Base-by-base conservation (phyloP, 1,139 yeast genomes). In the Kurtzmaniella quercitrusa region DNA sequence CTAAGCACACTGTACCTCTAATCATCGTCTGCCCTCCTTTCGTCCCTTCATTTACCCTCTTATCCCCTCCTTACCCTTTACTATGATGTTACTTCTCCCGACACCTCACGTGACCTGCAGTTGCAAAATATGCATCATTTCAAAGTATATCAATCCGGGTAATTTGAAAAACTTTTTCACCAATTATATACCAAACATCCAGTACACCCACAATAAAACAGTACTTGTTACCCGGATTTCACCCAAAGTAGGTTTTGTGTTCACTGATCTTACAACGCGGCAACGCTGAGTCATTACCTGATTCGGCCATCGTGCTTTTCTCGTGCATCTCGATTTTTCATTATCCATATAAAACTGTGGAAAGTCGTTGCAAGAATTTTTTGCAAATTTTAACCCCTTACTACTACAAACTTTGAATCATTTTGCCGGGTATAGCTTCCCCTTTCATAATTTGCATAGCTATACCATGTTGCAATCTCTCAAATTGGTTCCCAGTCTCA, bases 271-370 rank as follows among this genome's bases (percentile, higher is more conserved):
- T 34, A 41, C 43, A 40, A 37, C 46, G 46, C 46, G 46, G 41
- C 41, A 40, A 34, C 46, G 27, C 46, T 43, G 46, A 43, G 38
- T 43, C 46, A 43, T 41, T 43, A 29, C 46, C 46, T 41, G 43
- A 41, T 43, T 43, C 42, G 46, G 46, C 41, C 44, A 36, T 36
- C 27, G 23, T 10, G 15, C 38, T 19, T 36, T 19, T 19, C 19
- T 15, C 15, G 16, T 19, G 16, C 25, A 14, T 21, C 25, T 11
- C 38, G 27, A 36, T 19, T 31, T 31, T 31, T 31, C 36, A 31
- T 14, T 31, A 14, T 31, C 15, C 18, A 31, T 31, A 31, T 31
- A 31, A 31, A 31, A 14, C 36, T 14, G 16, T 31, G 36, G 12
- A 16, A 31, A 31, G 4, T 31, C 18, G 6, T 27, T 27, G 31